These are phyloP conservation scores for Piloderma croceum DNA, from an alignment of 768 basidiomycete genomes.

Conservation along the genomic window DNA sequence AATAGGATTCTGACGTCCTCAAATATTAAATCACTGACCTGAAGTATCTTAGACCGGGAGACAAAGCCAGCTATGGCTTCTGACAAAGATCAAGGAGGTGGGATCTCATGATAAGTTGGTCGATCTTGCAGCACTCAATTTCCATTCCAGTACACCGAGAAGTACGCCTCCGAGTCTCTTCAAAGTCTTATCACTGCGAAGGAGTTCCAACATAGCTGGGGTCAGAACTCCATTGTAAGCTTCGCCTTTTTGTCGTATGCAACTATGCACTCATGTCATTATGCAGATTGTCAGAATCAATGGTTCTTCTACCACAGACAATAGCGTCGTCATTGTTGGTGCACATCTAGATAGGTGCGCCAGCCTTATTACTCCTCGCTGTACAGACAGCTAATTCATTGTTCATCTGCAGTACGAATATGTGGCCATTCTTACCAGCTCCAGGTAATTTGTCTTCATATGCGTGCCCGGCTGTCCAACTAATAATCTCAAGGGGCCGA, in stretches of 20 bases:
- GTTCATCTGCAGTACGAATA: slow-evolving; percentile 54
- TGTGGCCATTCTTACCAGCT: slow-evolving; percentile 73
- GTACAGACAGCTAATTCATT: no score
- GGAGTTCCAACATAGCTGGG: slow-evolving; percentile 80
- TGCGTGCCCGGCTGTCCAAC: slow-evolving; percentile 14
- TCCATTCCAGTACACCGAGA: slow-evolving; percentile 49
- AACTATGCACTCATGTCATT: neutral
- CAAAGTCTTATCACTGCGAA: slow-evolving; percentile 52
- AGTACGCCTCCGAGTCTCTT: slow-evolving; percentile 55
- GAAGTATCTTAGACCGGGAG: slow-evolving; percentile 52
- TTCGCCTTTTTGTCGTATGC: neutral
- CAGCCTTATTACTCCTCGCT: slow-evolving; percentile 5
- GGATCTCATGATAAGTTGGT: slow-evolving; percentile 4
- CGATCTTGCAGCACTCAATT: slow-evolving; percentile 5
- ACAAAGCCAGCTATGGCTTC: slow-evolving; percentile 75
- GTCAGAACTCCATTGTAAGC: slow-evolving; percentile 73
- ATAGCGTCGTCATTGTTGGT: slow-evolving; percentile 61
- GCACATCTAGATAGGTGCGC: slow-evolving; percentile 81
- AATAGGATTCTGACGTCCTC: no score
- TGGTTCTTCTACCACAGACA: slow-evolving; percentile 58
- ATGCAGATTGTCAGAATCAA: slow-evolving; percentile 69
- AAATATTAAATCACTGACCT: no score
- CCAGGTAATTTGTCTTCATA: slow-evolving; percentile 46
- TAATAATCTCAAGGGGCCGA: slow-evolving; percentile 40
- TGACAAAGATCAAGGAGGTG: slow-evolving; percentile 62